phyloP scores from a whole-genome alignment of 1,139 yeast genomes.

The Scheffersomyces quercinus region DNA sequence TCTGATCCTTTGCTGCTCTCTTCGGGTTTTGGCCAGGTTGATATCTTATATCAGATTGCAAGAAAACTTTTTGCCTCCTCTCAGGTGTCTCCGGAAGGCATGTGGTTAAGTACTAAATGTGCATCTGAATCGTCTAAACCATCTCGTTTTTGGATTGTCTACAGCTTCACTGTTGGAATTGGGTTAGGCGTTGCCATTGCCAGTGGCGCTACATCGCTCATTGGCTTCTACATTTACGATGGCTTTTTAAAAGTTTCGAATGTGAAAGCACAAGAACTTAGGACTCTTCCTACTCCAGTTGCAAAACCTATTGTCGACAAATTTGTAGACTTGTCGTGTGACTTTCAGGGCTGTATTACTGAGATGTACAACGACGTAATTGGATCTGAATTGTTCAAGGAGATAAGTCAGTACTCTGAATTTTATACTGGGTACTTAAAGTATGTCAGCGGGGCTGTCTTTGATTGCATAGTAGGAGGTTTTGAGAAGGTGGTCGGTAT shows the following conservation, averaged over 20 bases:
- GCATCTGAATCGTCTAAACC: not conserved
- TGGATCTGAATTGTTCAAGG: not conserved
- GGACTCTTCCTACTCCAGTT: not conserved
- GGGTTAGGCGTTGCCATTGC: constrained; percentile 36
- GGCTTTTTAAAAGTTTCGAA: not conserved
- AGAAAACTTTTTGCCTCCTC: constrained; percentile 12
- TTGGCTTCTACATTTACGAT: constrained; percentile 13
- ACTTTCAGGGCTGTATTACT: not conserved
- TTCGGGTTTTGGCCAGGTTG: constrained; percentile 21
- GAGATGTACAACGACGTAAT: not conserved
- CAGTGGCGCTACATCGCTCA: constrained; percentile 20
- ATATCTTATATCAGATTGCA: constrained; percentile 16
- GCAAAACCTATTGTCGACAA: not conserved
- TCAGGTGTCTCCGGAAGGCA: constrained; percentile 1
- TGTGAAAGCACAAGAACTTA: not conserved
- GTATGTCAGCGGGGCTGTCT: constrained; percentile 21
- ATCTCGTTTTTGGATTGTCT: constrained; percentile 22
- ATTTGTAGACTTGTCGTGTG: not conserved
- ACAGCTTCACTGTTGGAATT: constrained; percentile 36
- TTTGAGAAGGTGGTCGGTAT: constrained; percentile 23
- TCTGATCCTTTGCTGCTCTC: constrained; percentile 39
- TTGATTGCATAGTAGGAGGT: constrained; percentile 27
- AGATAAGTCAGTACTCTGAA: not conserved
- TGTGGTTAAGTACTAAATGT: constrained; percentile 2
- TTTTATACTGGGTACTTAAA: constrained; percentile 8